Percentiles rank a stretch among this genome's conserved stretches.
phyloP scores from a whole-genome alignment of 1,284 basidiomycete species.

The Testicularia cyperi region DNA sequence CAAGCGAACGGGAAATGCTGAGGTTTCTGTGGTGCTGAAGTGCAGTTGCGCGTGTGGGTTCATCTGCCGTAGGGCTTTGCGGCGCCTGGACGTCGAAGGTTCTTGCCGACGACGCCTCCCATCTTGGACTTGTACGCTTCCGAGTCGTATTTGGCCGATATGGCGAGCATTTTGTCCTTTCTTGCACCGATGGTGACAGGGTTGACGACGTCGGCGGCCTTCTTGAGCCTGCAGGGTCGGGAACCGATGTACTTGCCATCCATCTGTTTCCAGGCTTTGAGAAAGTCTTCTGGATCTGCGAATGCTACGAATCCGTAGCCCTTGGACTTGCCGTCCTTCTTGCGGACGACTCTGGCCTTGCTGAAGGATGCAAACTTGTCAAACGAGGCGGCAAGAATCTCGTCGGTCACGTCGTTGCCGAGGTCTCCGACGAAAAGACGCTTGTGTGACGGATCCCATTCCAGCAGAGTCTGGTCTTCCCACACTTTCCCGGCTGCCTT shows the following conservation, averaged over 20 bases:
- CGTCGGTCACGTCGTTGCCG: conserved; percentile 96
- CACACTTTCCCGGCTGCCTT: conserved; percentile 94
- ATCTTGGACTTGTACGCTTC: conserved; percentile 45
- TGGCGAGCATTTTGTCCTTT: conserved; percentile 55
- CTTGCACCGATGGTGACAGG: conserved; percentile 52
- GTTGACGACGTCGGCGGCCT: conserved; percentile 49
- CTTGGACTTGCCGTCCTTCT: conserved; percentile 79
- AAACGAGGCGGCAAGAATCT: conserved; percentile 87
- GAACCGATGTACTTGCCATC: conserved; percentile 70
- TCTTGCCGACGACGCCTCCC: conserved; percentile 55
- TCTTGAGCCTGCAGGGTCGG: conserved; percentile 55
- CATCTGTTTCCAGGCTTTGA: conserved; percentile 99
- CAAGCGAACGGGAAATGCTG: no score
- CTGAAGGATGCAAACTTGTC: conserved; percentile 82
- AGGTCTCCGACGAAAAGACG: conserved; percentile 96
- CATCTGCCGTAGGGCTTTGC: conserved; percentile 32
- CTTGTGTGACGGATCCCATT: conserved; percentile 99
- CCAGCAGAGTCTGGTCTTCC: conserved; percentile 95
- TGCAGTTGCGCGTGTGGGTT: neutral
- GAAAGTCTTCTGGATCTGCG: conserved; percentile 95
- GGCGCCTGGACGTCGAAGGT: conserved; percentile 31
- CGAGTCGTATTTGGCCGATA: conserved; percentile 45
- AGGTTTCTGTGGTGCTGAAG: no score
- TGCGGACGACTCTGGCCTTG: conserved; percentile 93
- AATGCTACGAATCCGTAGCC: conserved; percentile 93